These are phyloP conservation scores for Russula virescens DNA, from an alignment of 768 basidiomycete species.

Conservation along the genomic window DNA sequence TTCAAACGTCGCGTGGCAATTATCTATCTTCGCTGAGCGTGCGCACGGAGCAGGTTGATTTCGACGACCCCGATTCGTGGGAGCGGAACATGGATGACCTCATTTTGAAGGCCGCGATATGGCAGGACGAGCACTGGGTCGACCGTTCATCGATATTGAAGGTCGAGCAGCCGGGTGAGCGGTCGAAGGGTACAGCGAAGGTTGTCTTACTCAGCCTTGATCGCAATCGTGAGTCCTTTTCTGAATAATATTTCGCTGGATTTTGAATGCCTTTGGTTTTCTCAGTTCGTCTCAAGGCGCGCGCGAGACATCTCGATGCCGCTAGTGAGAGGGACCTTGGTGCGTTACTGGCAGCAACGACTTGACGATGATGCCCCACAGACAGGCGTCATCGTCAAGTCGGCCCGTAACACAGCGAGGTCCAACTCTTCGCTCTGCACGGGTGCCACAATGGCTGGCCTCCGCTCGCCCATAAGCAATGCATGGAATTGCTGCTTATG, in stretches of 20 bases:
- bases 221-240: constrained; percentile 64
- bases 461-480: neutral
- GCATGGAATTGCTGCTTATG: neutral
- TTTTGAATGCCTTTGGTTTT: neutral
- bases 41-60: constrained; percentile 79
- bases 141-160: constrained; percentile 73
- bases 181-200: constrained; percentile 54
- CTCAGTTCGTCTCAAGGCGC: constrained; percentile 84
- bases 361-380: constrained; percentile 22
- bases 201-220: constrained; percentile 89
- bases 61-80: constrained; percentile 39
- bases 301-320: constrained; percentile 77
- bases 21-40: constrained; percentile 80
- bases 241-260: neutral
- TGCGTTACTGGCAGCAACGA: constrained; percentile 46
- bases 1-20: constrained; percentile 93
- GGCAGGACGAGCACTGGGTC: constrained; percentile 91
- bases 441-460: neutral
- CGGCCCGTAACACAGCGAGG: neutral
- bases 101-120: constrained; percentile 86
- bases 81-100: constrained; percentile 92
- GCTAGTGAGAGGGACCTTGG: constrained; percentile 85
- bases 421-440: neutral
- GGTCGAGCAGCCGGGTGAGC: constrained; percentile 26
- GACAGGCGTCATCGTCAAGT: neutral